These are phyloP conservation scores for Diaporthe caulivora DNA, from an alignment of 2,329 filamentous ascomycete species.

Conservation along the genomic window DNA sequence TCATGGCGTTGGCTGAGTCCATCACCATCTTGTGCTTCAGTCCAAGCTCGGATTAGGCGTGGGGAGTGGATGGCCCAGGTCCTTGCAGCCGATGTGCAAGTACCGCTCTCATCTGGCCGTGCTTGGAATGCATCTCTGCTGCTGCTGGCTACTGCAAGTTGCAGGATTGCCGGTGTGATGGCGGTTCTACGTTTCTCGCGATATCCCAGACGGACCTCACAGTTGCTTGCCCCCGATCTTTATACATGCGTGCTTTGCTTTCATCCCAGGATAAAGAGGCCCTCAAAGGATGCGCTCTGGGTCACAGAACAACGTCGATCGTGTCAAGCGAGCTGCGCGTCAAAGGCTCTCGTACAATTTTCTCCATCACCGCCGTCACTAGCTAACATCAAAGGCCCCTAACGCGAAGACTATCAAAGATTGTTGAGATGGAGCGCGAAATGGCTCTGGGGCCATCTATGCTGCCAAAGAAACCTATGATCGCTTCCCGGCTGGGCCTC, in stretches of 20 bases:
- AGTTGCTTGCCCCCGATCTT: conserved; percentile 42
- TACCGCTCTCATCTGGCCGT: conserved; percentile 7
- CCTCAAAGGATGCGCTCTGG: conserved; percentile 34
- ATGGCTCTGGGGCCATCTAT: conserved; percentile 19
- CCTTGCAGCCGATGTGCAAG: conserved; percentile 29
- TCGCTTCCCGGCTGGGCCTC: conserved; percentile 1
- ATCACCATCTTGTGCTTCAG: conserved; percentile 18
- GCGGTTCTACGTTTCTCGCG: conserved; percentile 53
- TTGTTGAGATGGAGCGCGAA: conserved; percentile 18
- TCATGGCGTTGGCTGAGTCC: conserved; percentile 23
- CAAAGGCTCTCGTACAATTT: conserved; percentile 21
- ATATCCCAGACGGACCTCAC: conserved; percentile 50
- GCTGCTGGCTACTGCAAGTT: conserved; percentile 8
- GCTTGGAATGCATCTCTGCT: conserved; percentile 20
- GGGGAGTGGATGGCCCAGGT: not conserved
- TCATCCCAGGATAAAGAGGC: conserved; percentile 38
- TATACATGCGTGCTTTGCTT: conserved; percentile 38
- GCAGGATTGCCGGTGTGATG: conserved; percentile 39
- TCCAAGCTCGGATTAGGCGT: conserved; percentile 17
- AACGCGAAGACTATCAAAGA: conserved; percentile 20
- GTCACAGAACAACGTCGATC: conserved; percentile 13
- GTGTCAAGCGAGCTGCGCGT: conserved; percentile 25
- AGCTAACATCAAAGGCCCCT: conserved; percentile 30
- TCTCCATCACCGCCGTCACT: conserved; percentile 18
- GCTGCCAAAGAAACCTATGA: conserved; percentile 17